Base-by-base conservation (phyloP, 1,139 yeast species). In the Torulaspora pretoriensis region DNA sequence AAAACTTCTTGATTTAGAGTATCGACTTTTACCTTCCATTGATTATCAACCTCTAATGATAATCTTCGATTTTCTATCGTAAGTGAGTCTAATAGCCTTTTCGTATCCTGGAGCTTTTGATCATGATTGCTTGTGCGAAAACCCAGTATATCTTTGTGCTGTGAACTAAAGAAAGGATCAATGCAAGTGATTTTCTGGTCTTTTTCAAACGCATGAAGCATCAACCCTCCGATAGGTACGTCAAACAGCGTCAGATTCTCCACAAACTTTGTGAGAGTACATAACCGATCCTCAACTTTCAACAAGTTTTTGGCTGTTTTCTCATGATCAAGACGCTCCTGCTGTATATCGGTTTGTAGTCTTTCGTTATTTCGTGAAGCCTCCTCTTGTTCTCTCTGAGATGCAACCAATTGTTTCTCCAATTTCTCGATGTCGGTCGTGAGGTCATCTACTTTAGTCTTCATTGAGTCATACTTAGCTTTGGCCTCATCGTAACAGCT, bases 201-300 rank as follows among this genome's bases (percentile, higher is more conserved):
- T 26, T 41, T 45, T 10, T 36, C 38, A 25, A 45, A 49, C 2
- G 38, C 30, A 8, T 44, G 43, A 13, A 39, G 25, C 17, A 52
- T 42, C 13, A 47, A 17, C 4, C 34, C 29, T 7, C 58, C 58
- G 9, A 53, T 17, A 6, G 43, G 45, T 12, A 42, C 22, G 8
- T 45, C 48, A 25, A 53, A 54, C 9, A 54, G 29, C 17, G 40
- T 39, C 7, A 50, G 24, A 25, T 45, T 33, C 17, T 42, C 40
- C 19, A 54, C 25, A 37, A 42, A 51, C 9, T 30, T 35, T 24
- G 42, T 35, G 19, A 44, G 38, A 9, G 38, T 29, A n/a, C 28
- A 32, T 14, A 37, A 35, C 33, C 34, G 28, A 17, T 42, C 38
- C 33, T 46, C 45, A 2, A 35, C 25, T 23, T 49, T 48, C 7